Conservation (phyloP, 1,284 basidiomycete genomes). For the Somion occarium region DNA sequence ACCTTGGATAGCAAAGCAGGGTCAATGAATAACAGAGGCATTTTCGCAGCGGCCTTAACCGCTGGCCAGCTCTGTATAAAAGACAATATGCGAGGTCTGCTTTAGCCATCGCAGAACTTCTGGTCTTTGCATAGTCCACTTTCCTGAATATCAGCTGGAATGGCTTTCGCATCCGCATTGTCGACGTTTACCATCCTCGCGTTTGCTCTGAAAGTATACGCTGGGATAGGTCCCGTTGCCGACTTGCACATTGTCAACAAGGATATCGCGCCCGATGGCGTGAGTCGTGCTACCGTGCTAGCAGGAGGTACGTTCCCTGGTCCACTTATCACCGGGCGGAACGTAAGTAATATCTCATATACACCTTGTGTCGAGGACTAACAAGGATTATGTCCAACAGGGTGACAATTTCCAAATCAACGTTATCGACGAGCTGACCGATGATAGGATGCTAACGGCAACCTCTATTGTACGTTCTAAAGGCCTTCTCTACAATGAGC, state of each 20-base stretch:
- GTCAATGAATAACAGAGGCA: background rate
- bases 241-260: conserved; percentile 16
- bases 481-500: conserved; percentile 39
- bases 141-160: no score
- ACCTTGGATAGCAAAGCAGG: background rate
- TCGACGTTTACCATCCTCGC: background rate
- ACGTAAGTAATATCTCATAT: conserved; percentile 12
- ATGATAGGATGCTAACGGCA: conserved; percentile 27
- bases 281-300: conserved; percentile 15
- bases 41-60: no score
- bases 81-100: no score
- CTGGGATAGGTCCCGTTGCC: conserved; percentile 12
- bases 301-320: conserved; percentile 21
- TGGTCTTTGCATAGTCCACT: no score
- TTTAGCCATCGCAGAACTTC: no score
- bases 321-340: conserved; percentile 18
- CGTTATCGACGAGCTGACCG: conserved; percentile 28
- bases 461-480: conserved; percentile 30
- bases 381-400: conserved; percentile 8
- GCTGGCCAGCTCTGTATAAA: no score
- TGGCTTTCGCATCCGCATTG: background rate
- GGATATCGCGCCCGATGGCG: conserved; percentile 17
- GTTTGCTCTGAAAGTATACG: background rate
- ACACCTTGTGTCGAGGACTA: background rate
- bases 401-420: conserved; percentile 26